phyloP scores from a whole-genome alignment of 441 rosid species.

The Hypseocharis bilobata region DNA sequence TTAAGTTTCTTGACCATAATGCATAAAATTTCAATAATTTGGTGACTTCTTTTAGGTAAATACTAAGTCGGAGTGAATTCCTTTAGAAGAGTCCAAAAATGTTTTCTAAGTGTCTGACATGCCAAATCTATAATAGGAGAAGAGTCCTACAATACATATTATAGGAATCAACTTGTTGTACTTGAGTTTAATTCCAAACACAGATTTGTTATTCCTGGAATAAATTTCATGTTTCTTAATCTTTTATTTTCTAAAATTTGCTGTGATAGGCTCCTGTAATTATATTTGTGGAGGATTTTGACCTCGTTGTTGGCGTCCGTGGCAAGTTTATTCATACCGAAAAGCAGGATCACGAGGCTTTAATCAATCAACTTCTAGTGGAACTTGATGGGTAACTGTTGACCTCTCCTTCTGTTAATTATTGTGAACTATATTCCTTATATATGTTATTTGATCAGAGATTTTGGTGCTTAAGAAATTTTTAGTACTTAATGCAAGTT shows the following conservation, averaged over 20 bases:
- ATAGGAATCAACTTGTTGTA: too few species aligned
- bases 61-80: too few species aligned
- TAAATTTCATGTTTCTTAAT: not conserved
- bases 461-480: too few species aligned
- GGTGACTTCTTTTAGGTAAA: too few species aligned
- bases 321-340: constrained; percentile 83
- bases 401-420: constrained; percentile 15
- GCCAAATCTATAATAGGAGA: too few species aligned
- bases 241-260: constrained; percentile 2
- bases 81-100: too few species aligned
- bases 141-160: too few species aligned
- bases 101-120: too few species aligned
- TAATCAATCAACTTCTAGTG: constrained; percentile 93
- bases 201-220: not conserved
- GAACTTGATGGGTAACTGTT: constrained; percentile 89
- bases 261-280: constrained; percentile 83
- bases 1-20: too few species aligned
- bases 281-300: constrained; percentile 93
- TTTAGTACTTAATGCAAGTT: too few species aligned
- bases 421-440: not conserved
- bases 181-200: not conserved
- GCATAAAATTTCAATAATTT: too few species aligned
- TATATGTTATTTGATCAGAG: too few species aligned
- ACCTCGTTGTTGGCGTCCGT: constrained; percentile 97
- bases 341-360: constrained; percentile 93